Evolutionary conservation across 2,329 filamentous ascomycete species (phyloP).

Genomic region (Colletotrichum scovillei): DNA sequence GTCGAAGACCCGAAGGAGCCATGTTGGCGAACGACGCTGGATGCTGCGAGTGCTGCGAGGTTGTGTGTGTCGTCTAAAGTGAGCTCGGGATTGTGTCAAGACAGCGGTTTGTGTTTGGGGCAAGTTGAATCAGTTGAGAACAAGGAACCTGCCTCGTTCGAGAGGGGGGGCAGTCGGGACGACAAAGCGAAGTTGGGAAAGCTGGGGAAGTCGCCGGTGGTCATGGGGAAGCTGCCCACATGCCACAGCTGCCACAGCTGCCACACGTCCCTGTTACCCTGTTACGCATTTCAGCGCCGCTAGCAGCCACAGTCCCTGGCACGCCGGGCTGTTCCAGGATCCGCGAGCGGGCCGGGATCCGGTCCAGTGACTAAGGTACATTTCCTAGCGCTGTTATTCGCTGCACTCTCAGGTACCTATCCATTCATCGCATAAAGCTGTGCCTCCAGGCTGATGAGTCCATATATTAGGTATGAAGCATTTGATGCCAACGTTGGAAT

Average conservation of each 20-base stretch:
- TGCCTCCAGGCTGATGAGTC: background rate
- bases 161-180: slow-evolving; percentile 7
- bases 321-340: slow-evolving; percentile 20
- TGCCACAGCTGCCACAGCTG: slow-evolving; percentile 6
- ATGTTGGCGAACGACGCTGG: slow-evolving; percentile 39
- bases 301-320: background rate
- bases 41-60: background rate
- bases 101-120: background rate
- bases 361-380: background rate
- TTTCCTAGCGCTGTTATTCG: slow-evolving; percentile 1
- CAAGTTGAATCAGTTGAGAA: background rate
- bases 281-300: slow-evolving; percentile 1
- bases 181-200: slow-evolving; percentile 20
- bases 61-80: slow-evolving; percentile 6
- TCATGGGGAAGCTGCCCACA: slow-evolving; percentile 15
- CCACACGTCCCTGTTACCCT: slow-evolving; percentile 20
- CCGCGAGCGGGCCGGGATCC: slow-evolving; percentile 19
- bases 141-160: background rate
- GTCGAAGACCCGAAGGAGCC: slow-evolving; percentile 51
- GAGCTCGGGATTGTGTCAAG: background rate
- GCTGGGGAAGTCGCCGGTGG: slow-evolving; percentile 7
- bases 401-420: background rate
- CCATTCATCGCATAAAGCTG: background rate
- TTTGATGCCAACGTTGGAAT: background rate
- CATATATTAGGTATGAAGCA: background rate